Evolutionary conservation across 2,329 filamentous ascomycete genomes (phyloP).

Genomic region (Alternaria gansuensis): DNA sequence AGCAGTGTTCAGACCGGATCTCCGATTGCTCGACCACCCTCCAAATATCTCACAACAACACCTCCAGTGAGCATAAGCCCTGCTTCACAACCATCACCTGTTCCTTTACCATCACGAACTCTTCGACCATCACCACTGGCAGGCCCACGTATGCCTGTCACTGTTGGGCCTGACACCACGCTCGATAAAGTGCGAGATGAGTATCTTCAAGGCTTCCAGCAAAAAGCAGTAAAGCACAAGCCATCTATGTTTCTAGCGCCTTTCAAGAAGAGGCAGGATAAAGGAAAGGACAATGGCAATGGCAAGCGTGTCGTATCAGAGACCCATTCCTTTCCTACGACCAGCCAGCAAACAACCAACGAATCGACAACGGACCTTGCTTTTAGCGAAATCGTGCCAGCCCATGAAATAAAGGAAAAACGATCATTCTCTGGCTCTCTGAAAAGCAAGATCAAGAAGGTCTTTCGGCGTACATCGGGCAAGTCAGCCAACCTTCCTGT

Average conservation of each 20-base stretch:
- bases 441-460: constrained; percentile 67
- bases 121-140: constrained; percentile 33
- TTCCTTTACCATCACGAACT: constrained; percentile 14
- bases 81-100: constrained; percentile 11
- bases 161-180: constrained; percentile 36
- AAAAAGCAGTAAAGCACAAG: constrained; percentile 53
- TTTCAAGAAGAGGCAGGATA: constrained; percentile 56
- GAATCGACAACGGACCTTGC: constrained; percentile 24
- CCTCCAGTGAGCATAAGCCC: constrained; percentile 22
- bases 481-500: constrained; percentile 54
- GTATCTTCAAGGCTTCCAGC: constrained; percentile 54
- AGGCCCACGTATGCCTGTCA: constrained; percentile 39
- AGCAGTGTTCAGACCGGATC: constrained; percentile 52
- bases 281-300: constrained; percentile 33
- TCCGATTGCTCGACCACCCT: constrained; percentile 46
- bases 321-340: constrained; percentile 24
- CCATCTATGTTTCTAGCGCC: constrained; percentile 57
- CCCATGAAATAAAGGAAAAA: constrained; percentile 61
- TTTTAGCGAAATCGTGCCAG: constrained; percentile 36
- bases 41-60: constrained; percentile 45
- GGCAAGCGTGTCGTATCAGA: constrained; percentile 28
- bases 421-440: constrained; percentile 70
- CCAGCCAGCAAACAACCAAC: constrained; percentile 18
- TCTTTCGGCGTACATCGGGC: constrained; percentile 60
- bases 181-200: constrained; percentile 52